Percentiles rank a stretch among this genome's conserved stretches.
Evolutionary conservation across 352 stramenopile genomes (phyloP).

Genomic region (Phytophthora sansomeana): DNA sequence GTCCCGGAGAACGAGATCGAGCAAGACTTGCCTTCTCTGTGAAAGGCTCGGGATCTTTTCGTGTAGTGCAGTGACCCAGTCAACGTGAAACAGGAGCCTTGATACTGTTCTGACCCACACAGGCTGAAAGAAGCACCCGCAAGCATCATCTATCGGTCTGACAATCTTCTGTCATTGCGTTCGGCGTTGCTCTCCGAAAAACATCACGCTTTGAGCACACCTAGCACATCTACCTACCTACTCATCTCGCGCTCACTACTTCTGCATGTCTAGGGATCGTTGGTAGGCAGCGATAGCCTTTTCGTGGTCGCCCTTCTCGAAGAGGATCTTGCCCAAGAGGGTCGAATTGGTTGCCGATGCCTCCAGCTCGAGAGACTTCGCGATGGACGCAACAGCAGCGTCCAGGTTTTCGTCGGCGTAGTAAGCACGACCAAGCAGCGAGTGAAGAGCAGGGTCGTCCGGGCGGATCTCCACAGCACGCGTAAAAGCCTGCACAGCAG

Average conservation of each 20-base stretch:
- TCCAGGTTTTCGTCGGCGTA: constrained; percentile 89
- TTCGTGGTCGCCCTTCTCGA: constrained; percentile 89
- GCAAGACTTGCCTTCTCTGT: too few species aligned
- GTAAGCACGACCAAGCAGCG: constrained; percentile 82
- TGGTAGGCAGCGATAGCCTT: constrained; percentile 88
- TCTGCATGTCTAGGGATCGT: constrained; percentile 81
- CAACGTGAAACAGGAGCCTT: too few species aligned
- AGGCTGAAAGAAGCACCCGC: too few species aligned
- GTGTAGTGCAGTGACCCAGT: too few species aligned
- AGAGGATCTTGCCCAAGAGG: constrained; percentile 87
- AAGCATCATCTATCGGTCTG: too few species aligned
- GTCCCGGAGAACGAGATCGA: too few species aligned
- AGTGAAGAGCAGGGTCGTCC: constrained; percentile 74
- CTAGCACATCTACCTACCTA: constrained; percentile 40
- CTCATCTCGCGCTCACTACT: constrained; percentile 32
- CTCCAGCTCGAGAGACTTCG: constrained; percentile 74
- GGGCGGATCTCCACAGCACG: constrained; percentile 86
- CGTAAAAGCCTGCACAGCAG: constrained; percentile 82
- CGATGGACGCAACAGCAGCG: constrained; percentile 69
- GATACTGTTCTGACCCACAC: too few species aligned
- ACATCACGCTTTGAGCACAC: constrained; percentile 1
- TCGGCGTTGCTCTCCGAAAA: constrained; percentile 6
- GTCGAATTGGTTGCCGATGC: constrained; percentile 86
- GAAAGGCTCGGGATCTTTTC: too few species aligned
- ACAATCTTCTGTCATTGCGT: constrained; percentile 22